Conservation (phyloP, 2,329 filamentous ascomycete species). For the Pseudogymnoascus sp. region DNA sequence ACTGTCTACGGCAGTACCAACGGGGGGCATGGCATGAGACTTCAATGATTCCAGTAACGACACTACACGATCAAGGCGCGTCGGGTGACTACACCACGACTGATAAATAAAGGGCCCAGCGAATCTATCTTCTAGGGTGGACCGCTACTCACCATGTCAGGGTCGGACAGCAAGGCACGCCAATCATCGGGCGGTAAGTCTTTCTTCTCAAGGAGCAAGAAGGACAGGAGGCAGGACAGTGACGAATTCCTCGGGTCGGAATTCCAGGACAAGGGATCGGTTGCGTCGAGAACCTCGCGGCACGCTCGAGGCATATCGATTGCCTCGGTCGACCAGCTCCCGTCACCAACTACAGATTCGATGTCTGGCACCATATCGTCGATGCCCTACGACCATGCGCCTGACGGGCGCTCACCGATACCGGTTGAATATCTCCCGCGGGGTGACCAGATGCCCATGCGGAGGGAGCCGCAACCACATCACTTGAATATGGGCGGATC, state of each 20-base stretch:
- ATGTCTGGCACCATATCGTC: conserved; percentile 77
- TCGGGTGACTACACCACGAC: background rate
- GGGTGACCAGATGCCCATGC: conserved; percentile 51
- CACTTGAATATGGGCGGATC: conserved; percentile 68
- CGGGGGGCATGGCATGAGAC: background rate
- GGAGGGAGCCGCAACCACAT: conserved; percentile 69
- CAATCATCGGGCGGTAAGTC: conserved; percentile 70
- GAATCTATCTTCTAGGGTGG: background rate
- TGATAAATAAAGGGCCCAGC: background rate
- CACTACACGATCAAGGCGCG: background rate
- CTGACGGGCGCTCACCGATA: conserved; percentile 61
- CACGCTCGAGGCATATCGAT: conserved; percentile 66
- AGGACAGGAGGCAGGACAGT: conserved; percentile 60
- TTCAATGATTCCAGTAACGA: background rate
- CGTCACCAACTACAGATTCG: conserved; percentile 50
- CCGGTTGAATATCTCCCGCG: conserved; percentile 65
- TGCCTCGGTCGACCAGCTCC: conserved; percentile 60
- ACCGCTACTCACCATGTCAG: conserved; percentile 39
- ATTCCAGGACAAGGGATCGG: conserved; percentile 53
- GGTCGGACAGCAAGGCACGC: conserved; percentile 63
- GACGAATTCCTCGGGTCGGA: conserved; percentile 47
- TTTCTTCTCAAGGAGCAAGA: conserved; percentile 85
- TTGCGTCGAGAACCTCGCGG: conserved; percentile 62
- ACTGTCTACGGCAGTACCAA: background rate
- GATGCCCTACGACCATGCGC: conserved; percentile 72